Percentiles rank a stretch among this genome's conserved stretches.
Evolutionary conservation across 2,329 filamentous ascomycete genomes (phyloP).

Genomic region (Fusarium sp.): DNA sequence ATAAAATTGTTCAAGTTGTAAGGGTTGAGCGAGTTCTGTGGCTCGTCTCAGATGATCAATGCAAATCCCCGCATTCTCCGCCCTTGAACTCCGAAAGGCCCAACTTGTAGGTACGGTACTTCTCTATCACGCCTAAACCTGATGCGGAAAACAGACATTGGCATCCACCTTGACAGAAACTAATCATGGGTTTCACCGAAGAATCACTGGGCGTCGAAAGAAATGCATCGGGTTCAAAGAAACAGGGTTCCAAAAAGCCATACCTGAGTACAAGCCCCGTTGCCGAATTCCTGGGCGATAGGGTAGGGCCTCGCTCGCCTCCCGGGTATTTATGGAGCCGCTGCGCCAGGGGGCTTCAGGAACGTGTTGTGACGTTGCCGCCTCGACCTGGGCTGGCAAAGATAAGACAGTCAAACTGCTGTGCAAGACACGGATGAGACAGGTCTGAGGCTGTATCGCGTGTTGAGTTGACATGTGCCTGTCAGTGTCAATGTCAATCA

Average conservation of each 20-base stretch:
- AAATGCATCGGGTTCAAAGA: background rate
- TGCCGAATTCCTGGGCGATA: conserved; percentile 2
- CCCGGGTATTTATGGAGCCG: conserved; percentile 32
- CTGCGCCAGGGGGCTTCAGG: background rate
- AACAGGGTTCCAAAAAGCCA: background rate
- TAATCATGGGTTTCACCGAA: background rate
- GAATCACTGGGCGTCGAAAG: background rate
- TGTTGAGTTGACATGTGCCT: background rate
- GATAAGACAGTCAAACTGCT: background rate
- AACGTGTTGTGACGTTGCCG: conserved; percentile 17
- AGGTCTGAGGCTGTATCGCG: background rate
- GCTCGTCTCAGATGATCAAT: conserved; percentile 5
- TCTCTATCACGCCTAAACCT: background rate
- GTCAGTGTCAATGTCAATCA: background rate
- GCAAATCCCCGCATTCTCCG: conserved; percentile 19
- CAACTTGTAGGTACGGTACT: background rate
- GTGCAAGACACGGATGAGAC: background rate
- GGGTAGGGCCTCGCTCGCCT: background rate
- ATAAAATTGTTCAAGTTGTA: background rate
- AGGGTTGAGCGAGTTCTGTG: background rate
- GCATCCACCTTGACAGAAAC: conserved; percentile 7
- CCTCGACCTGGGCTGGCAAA: background rate
- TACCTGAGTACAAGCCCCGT: background rate
- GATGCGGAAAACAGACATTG: conserved; percentile 21
- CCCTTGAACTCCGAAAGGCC: background rate